Conservation (phyloP, 306 rosid genomes). For the Elaeagnus macrophylla region DNA sequence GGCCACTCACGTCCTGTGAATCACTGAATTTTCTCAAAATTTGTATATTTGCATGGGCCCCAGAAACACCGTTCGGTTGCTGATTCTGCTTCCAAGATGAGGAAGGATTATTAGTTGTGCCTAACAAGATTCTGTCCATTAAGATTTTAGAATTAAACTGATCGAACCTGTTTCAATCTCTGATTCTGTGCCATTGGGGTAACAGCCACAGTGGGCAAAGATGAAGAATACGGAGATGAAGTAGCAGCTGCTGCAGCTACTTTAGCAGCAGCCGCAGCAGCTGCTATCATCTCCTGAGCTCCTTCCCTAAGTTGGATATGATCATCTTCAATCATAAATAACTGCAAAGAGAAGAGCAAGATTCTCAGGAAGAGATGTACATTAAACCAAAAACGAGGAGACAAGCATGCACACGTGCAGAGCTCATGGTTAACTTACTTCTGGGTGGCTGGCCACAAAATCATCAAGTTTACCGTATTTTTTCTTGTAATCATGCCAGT, state of each 20-base stretch:
- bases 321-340: constrained; percentile 82
- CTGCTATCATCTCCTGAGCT: constrained; percentile 89
- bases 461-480: constrained; percentile 89
- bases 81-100: constrained; percentile 47
- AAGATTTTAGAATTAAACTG: constrained; percentile 29
- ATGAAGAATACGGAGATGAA: constrained; percentile 67
- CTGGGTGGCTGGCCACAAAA: constrained; percentile 73
- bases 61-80: constrained; percentile 61
- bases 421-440: constrained; percentile 49
- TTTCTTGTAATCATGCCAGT: constrained; percentile 90
- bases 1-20: constrained; percentile 40
- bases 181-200: constrained; percentile 93
- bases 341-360: constrained; percentile 39
- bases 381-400: not conserved
- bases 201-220: constrained; percentile 77
- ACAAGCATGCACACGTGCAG: constrained; percentile 2
- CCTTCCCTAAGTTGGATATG: constrained; percentile 83
- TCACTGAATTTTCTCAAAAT: constrained; percentile 66
- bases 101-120: constrained; percentile 21
- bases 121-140: constrained; percentile 12
- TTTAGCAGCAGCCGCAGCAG: constrained; percentile 85
- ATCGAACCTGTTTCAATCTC: constrained; percentile 52
- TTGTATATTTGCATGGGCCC: constrained; percentile 41
- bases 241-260: constrained; percentile 87
- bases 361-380: constrained; percentile 12